Base-by-base conservation (phyloP, 2,329 filamentous ascomycete genomes). In the Thielaviopsis musarum region DNA sequence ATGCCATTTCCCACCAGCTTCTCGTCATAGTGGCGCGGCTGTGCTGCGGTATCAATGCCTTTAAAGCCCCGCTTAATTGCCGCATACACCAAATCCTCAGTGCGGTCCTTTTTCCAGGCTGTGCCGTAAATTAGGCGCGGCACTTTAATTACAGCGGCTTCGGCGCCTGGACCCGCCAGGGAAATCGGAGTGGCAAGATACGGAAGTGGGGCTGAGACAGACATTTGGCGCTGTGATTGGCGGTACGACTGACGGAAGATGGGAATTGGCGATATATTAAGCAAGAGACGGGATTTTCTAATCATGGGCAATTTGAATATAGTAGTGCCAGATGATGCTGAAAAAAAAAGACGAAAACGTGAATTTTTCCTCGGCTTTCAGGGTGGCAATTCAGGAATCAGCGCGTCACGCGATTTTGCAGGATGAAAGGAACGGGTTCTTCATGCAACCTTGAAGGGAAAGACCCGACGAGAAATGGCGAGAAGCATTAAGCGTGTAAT, bases 41-140 rank as follows among this genome's bases (percentile, higher is more conserved):
- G 86, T 17, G 84, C 85, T 10, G 87, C 87, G 0, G 88, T 91
- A 67, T 93, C 88, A 62, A 93, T 72, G 54, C 75, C 85, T 34
- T 82, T 77, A 65, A 91, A 93, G 5, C 88, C 87, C 52, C 79
- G 73, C 52, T 75, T 74, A 38, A 93, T 67, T 1, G 88, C 88
- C 63, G 77, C 70, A 65, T 84, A 80, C 22, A 93, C 87, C 2
- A 91, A 75, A 59, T 79, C 73, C 21, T 78, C 76, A 0, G 86
- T 89, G 19, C 72, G 71, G 0, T 84, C 81, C 66, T 85, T 84
- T 70, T 93, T 93, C 87, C 88, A 91, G n/a, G 88, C 88, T 2
- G 88, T 91, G 57, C 88, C 88, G 69, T 93, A 93, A 63, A 93
- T 66, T 30, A 83, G 72, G 62, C 73, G 75, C 5, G 78, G 79